Base-by-base conservation (phyloP, 768 basidiomycete genomes). In the Neoboletus subvelutipes region DNA sequence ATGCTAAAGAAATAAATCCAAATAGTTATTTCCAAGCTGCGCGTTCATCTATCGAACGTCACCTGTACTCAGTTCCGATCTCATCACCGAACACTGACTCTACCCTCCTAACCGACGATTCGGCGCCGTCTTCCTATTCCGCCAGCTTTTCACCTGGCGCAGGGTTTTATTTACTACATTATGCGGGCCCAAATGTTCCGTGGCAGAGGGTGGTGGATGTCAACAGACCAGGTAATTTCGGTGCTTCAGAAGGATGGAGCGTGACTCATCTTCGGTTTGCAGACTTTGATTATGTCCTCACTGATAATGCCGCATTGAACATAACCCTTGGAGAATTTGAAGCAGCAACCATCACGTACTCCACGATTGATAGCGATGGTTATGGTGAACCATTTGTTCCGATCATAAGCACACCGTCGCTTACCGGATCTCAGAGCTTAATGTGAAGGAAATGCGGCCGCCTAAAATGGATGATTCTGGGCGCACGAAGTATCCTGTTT, bases 391-490 rank as follows among this genome's bases (percentile, higher is more conserved):
- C 40, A 7, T 37, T 67, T 49, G 50, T 58, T 61, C 34, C 56
- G 65, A 64, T 58, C 57, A 54, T 46, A 31, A 43, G 45, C 52
- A 45, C 47, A 49, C 45, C 47, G 54, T 63, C 60, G 60, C 61
- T 71, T 57, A 65, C 54, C 50, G 54, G 58, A 48, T 55, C 58
- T 37, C 64, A 94, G 93, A 92, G 66, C 76, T 98, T 54, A 97
- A 97, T 71, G 90, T 91, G 54, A 81, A 90, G 66, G 95, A 98
- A 75, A 82, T 96, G 63, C 84, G 92, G 17, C 97, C 97, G 18
- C 93, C 94, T 5, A 80, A 83, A 56, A 90, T 98, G 86, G 97
- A 99, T 64, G 87, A 90, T 64, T 88, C 92, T 22, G 97, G 97
- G n/a, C 85, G 91, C 43, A 92, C 89, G 10, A 94, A 96, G 71